phyloP scores from a whole-genome alignment of 441 rosid species.

The Pelargonium fulgidum region DNA sequence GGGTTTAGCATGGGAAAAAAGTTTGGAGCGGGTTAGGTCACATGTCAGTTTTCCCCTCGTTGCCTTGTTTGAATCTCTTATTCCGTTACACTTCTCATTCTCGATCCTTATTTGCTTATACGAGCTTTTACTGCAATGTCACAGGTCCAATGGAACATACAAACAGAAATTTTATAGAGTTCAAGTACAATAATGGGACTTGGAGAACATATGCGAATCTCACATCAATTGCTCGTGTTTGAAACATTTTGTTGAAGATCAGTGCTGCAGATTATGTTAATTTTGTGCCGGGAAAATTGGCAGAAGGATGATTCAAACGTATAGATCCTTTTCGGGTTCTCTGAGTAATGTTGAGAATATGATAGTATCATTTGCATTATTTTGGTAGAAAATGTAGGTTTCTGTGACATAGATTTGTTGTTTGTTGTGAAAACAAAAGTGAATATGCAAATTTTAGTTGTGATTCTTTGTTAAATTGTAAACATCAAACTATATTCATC shows the following conservation, averaged over 20 bases:
- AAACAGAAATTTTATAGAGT: constrained; percentile 15
- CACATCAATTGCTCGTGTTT: background rate
- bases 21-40: no score
- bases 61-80: background rate
- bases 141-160: constrained; percentile 29
- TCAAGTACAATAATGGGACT: constrained; percentile 27
- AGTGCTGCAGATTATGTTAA: constrained; percentile 16
- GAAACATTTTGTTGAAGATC: background rate
- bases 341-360: background rate
- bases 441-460: constrained; percentile 16
- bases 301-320: constrained; percentile 12
- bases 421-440: constrained; percentile 14
- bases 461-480: background rate
- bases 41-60: no score
- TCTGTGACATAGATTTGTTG: constrained; percentile 24
- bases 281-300: constrained; percentile 8
- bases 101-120: constrained; percentile 3
- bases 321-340: background rate
- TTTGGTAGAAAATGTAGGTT: constrained; percentile 25
- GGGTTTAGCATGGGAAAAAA: no score
- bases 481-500: no score
- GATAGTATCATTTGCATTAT: background rate
- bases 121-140: constrained; percentile 4
- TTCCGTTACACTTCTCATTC: background rate
- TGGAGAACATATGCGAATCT: constrained; percentile 18